Conservation (phyloP, 495 filamentous ascomycete genomes). For the Penicillium daleae region DNA sequence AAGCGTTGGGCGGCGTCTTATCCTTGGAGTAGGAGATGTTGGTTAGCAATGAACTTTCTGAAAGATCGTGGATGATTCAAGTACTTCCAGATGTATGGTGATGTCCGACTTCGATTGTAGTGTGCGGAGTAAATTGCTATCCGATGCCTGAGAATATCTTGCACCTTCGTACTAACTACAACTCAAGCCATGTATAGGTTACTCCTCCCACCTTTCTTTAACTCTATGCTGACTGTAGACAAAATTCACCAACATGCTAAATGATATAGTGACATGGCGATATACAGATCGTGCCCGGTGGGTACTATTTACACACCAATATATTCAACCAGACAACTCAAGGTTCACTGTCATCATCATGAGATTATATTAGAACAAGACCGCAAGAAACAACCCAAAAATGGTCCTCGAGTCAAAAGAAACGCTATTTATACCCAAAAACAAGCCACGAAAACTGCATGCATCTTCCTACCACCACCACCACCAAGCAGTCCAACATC, state of each 20-base stretch:
- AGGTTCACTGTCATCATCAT: slow-evolving; percentile 31
- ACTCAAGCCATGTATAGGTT: no score
- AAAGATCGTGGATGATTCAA: slow-evolving; percentile 6
- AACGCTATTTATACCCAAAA: slow-evolving; percentile 4
- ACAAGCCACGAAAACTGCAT: not conserved
- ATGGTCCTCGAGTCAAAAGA: not conserved
- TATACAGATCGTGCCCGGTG: not conserved
- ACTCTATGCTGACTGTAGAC: no score
- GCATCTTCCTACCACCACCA: not conserved
- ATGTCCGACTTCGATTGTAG: not conserved
- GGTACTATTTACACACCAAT: not conserved
- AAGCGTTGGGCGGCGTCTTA: slow-evolving; percentile 26
- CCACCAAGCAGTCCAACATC: not conserved
- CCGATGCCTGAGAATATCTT: no score
- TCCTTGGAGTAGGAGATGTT: slow-evolving; percentile 15
- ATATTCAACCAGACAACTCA: not conserved
- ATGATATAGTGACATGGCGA: not conserved
- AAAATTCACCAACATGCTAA: no score
- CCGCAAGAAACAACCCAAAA: not conserved
- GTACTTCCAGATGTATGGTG: not conserved
- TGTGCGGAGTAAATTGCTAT: not conserved
- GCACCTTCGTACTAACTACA: no score
- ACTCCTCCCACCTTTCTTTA: no score
- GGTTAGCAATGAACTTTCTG: slow-evolving; percentile 25
- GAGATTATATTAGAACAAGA: slow-evolving; percentile 31